phyloP scores from a whole-genome alignment of 2,329 filamentous ascomycete genomes.

The Albifimbria verrucaria region DNA sequence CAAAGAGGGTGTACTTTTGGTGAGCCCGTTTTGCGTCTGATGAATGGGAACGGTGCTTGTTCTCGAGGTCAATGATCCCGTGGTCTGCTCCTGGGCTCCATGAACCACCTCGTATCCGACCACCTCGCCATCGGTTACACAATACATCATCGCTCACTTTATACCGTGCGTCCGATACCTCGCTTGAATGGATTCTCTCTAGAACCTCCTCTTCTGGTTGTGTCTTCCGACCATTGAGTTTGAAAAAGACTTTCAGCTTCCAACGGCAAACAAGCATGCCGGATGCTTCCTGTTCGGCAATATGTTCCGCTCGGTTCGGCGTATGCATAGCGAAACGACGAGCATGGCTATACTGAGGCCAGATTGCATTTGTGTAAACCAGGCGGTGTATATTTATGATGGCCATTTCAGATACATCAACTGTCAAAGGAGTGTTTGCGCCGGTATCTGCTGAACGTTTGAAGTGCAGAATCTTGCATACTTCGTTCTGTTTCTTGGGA shows the following conservation, averaged over 20 bases:
- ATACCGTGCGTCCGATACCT: constrained; percentile 26
- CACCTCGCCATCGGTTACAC: constrained; percentile 29
- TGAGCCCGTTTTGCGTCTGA: constrained; percentile 8
- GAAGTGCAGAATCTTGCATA: constrained; percentile 32
- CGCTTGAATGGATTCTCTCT: constrained; percentile 24
- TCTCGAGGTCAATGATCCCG: constrained; percentile 20
- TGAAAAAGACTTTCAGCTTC: constrained; percentile 31
- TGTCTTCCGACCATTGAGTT: constrained; percentile 13
- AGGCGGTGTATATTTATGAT: constrained; percentile 42
- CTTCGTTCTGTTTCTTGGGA: constrained; percentile 40
- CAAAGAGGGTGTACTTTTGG: constrained; percentile 63
- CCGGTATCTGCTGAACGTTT: constrained; percentile 33
- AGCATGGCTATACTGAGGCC: constrained; percentile 33
- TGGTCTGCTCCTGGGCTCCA: constrained; percentile 16
- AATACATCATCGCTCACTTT: constrained; percentile 25
- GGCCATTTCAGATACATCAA: constrained; percentile 37
- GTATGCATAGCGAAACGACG: constrained; percentile 13
- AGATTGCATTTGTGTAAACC: constrained; percentile 52
- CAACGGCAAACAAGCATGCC: constrained; percentile 51
- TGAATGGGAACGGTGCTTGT: neutral
- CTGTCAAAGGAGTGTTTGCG: constrained; percentile 22
- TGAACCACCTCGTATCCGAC: constrained; percentile 26
- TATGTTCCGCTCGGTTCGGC: constrained; percentile 3
- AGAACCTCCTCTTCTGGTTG: constrained; percentile 34
- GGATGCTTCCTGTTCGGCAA: constrained; percentile 17